Evolutionary conservation across 2,329 filamentous ascomycete species (phyloP).

Genomic region (Cadophora sp.): DNA sequence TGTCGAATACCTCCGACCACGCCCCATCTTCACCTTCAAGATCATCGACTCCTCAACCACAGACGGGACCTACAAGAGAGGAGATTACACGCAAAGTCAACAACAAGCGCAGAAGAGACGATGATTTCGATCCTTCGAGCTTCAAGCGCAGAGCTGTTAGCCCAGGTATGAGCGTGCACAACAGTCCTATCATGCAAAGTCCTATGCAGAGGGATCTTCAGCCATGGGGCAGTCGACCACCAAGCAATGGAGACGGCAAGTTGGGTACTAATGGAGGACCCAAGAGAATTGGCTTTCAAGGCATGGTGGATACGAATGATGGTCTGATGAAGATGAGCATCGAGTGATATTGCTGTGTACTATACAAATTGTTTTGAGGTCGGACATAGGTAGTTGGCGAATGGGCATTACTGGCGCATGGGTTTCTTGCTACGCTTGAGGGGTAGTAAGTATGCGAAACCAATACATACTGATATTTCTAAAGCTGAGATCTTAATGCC

Average conservation of each 20-base stretch:
- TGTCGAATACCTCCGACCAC: conserved; percentile 33
- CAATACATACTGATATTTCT: conserved; percentile 5
- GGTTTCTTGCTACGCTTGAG: not conserved
- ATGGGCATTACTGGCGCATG: not conserved
- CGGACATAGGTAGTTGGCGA: not conserved
- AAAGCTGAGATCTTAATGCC: not conserved
- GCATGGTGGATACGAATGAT: conserved; percentile 95
- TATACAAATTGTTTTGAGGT: conserved; percentile 6
- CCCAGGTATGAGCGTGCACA: conserved; percentile 88
- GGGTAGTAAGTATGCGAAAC: not conserved
- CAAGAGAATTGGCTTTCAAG: conserved; percentile 77
- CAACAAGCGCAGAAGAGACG: conserved; percentile 84
- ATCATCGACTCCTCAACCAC: conserved; percentile 43
- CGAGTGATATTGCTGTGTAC: conserved; percentile 59
- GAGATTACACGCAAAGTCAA: conserved; percentile 81
- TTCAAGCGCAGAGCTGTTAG: conserved; percentile 94
- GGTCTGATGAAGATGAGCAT: conserved; percentile 98
- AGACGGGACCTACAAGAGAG: conserved; percentile 65
- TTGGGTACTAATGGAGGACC: conserved; percentile 54
- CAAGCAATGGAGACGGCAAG: conserved; percentile 61
- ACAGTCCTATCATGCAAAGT: conserved; percentile 86
- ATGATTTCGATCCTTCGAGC: conserved; percentile 85
- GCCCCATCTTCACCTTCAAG: conserved; percentile 42
- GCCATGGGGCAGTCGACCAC: conserved; percentile 75
- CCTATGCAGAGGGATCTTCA: conserved; percentile 75